Base-by-base conservation (phyloP, 441 rosid species). In the Arabidopsis hybrid region DNA sequence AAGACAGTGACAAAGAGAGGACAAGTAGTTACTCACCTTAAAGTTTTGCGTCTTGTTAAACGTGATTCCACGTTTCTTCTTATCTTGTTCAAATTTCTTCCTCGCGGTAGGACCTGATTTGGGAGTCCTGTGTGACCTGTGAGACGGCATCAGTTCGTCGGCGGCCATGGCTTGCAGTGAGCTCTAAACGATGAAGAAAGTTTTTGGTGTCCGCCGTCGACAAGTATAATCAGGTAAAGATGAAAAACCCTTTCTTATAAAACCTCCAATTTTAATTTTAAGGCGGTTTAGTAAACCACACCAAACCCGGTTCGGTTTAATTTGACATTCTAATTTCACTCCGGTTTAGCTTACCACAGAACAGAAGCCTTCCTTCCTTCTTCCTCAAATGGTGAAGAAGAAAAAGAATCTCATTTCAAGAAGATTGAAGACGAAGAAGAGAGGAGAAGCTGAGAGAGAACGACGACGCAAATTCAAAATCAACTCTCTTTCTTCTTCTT, bases 51-150 rank as follows among this genome's bases (percentile, higher is more conserved):
- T 80, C 64, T 82, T 85, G 47, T 40, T 64, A 31, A 69, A 83
- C 12, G 81, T 2, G 62, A 83, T 63, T 0, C 85, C 79, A 21
- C 78, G 63, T 65, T 79, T 77, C 76, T 76, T 86, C 71, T 84
- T 84, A 47, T 81, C 78, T 6, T 40, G 60, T 69, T 81, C 86
- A 10, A 79, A 7, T 68, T 85, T 86, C 78, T 82, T 87, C 84
- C 74, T 84, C 38, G 80, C 74, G 2, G 91, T 81, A 16, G 92
- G 84, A 9, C 98, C 98, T 36, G 96, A 61, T 31, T 88, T 85
- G 8, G 83, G 91, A 56, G 84, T 26, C 72, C 97, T 75, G 79
- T 93, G 98, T n/a, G 85, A 75, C 72, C 86, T 88, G 49, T 88
- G 91, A 53, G 85, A 46, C 79, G 73, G 42, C 63, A 71, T 36